Base-by-base conservation (phyloP, 1,284 basidiomycete genomes). In the Ganoderma multipileum region DNA sequence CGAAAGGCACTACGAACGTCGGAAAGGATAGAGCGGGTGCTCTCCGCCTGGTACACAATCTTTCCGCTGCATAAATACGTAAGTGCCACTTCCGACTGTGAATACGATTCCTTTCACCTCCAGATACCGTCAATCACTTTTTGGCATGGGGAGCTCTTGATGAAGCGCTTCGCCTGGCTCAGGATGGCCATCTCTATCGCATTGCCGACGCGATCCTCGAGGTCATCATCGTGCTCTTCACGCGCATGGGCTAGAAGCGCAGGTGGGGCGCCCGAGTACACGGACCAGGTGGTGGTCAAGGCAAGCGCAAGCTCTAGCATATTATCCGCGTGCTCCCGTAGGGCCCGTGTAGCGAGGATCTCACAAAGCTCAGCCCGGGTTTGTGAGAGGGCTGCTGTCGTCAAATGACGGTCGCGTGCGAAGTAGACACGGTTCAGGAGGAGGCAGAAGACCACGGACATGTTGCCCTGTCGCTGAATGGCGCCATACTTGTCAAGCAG, bases 181-280 rank as follows among this genome's bases (percentile, higher is more conserved):
- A 97, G 84, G 70, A 97, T 96, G 0, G 95, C 95, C 86, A 97
- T 89, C 80, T 97, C 95, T 60, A 97, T 91, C 1, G 95, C 95
- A 74, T 95, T 97, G 1, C 95, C 95, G 2, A 95, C 90, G 63
- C 91, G 83, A 54, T 94, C 91, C 68, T 95, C 89, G 38, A 93
- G 78, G 73, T 93, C 90, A 65, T 89, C 87, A 68, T 94, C 92
- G 67, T 90, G 84, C 62, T 95, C 91, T 69, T 91, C 87, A 68
- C 87, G 85, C 2, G 90, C 91, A 64, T 87, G 85, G 23, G 85
- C 80, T 44, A 95, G 76, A 3, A 93, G 81, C 50, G 82, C 85
- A 5, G 85, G 81, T 50, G 91, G 92, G n/a, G 92, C 95, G 30
- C 95, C 95, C 59, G 90, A 88, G 78, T 95, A 97, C 8, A 97